These are phyloP conservation scores for Mycena crocata DNA, from an alignment of 768 basidiomycete genomes.

Conservation along the genomic window DNA sequence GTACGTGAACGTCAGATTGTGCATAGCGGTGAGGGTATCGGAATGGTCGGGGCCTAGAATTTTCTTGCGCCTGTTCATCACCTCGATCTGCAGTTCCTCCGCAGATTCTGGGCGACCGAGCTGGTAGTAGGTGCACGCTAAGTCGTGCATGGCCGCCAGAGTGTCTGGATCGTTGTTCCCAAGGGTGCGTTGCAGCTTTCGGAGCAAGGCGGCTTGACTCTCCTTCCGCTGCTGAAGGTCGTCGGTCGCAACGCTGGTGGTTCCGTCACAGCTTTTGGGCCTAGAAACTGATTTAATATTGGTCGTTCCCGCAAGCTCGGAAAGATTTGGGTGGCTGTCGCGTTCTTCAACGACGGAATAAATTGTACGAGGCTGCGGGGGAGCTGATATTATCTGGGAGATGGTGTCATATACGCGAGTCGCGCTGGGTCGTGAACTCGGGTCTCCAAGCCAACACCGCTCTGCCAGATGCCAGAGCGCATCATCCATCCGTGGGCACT, in stretches of 20 bases:
- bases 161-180: neutral
- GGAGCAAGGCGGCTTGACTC: neutral
- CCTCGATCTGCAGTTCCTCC: neutral
- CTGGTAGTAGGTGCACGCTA: neutral
- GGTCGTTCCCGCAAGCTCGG: too few species aligned
- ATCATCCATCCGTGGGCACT: slow-evolving; percentile 36
- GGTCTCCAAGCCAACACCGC: slow-evolving; percentile 36
- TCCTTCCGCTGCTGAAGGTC: neutral
- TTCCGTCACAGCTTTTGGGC: too few species aligned
- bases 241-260: too few species aligned
- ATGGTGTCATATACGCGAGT: slow-evolving; percentile 7
- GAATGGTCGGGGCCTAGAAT: slow-evolving; percentile 4
- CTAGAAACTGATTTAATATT: too few species aligned
- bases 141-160: neutral
- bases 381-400: neutral
- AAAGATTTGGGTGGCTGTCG: too few species aligned
- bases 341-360: neutral
- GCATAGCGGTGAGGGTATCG: slow-evolving; percentile 6
- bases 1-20: slow-evolving; percentile 15
- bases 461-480: slow-evolving; percentile 38
- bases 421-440: slow-evolving; percentile 31
- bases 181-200: neutral
- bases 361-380: neutral
- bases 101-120: neutral
- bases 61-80: neutral